Evolutionary conservation across 2,329 filamentous ascomycete genomes (phyloP).

Genomic region (Colletotrichum cuscutae): DNA sequence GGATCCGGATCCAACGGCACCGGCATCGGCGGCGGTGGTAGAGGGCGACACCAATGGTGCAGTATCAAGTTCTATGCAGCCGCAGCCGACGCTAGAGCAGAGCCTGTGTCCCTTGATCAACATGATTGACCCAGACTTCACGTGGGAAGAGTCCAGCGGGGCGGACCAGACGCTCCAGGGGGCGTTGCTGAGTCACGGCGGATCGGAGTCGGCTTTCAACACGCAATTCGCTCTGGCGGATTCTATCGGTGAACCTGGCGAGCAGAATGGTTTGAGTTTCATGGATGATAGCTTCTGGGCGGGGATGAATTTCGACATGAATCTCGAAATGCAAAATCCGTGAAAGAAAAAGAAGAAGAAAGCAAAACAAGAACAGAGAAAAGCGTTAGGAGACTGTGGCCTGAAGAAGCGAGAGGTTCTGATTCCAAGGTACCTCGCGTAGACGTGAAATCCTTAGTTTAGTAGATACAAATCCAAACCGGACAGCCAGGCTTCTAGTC

Average conservation of each 20-base stretch:
- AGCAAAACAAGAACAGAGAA: too few species aligned
- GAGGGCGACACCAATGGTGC: not conserved
- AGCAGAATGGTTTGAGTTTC: not conserved
- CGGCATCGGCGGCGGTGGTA: not conserved
- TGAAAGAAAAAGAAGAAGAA: too few species aligned
- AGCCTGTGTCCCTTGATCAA: conserved; percentile 29
- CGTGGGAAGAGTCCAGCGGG: not conserved
- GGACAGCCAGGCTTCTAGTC: too few species aligned
- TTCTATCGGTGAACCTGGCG: conserved; percentile 8
- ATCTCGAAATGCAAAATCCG: conserved; percentile 1
- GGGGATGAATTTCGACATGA: conserved; percentile 13
- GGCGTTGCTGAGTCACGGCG: not conserved
- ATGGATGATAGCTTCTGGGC: conserved; percentile 30
- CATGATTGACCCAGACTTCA: conserved; percentile 5
- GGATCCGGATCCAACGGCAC: not conserved
- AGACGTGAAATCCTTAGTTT: too few species aligned
- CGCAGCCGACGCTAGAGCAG: conserved; percentile 18
- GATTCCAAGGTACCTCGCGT: too few species aligned
- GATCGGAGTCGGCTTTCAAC: conserved; percentile 22
- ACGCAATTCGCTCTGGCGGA: conserved; percentile 27
- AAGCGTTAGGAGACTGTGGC: too few species aligned
- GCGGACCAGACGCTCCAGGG: not conserved
- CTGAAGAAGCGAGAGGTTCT: too few species aligned
- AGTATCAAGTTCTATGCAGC: not conserved
- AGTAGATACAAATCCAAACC: too few species aligned